Conservation (phyloP, 2,329 filamentous ascomycete species). For the Acarospora socialis region DNA sequence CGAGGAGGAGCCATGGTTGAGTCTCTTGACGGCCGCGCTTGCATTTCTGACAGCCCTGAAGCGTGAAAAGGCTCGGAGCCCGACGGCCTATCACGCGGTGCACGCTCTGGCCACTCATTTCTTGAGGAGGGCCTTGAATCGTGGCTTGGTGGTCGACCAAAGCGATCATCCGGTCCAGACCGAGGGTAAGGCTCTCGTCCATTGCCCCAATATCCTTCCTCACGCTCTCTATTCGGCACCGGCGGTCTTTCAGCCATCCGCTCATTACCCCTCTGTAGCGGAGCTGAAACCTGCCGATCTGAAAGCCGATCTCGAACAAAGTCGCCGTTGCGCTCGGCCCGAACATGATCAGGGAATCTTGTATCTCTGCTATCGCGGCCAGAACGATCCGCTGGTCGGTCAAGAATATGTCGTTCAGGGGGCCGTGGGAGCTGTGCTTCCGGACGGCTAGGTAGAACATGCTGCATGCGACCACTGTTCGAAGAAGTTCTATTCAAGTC, state of each 20-base stretch:
- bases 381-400: conserved; percentile 25
- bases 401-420: conserved; percentile 24
- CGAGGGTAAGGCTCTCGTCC: not conserved
- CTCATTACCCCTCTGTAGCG: conserved; percentile 22
- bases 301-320: conserved; percentile 24
- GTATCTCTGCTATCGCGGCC: conserved; percentile 22
- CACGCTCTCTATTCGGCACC: conserved; percentile 18
- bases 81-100: conserved; percentile 20
- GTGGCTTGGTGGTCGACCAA: conserved; percentile 23
- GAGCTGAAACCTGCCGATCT: conserved; percentile 20
- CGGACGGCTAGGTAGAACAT: conserved; percentile 12
- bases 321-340: conserved; percentile 24
- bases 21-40: conserved; percentile 13
- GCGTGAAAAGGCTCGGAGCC: conserved; percentile 20
- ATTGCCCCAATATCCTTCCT: not conserved
- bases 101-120: conserved; percentile 27
- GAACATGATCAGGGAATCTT: conserved; percentile 24
- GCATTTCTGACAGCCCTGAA: conserved; percentile 9
- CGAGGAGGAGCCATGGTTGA: conserved; percentile 15
- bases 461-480: conserved; percentile 7
- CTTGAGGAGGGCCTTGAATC: conserved; percentile 21
- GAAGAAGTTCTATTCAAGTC: conserved; percentile 7
- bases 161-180: conserved; percentile 24
- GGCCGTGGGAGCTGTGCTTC: conserved; percentile 22
- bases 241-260: conserved; percentile 19